phyloP scores from a whole-genome alignment of 2,329 filamentous ascomycete species.

The Trichoderma arundinaceum region DNA sequence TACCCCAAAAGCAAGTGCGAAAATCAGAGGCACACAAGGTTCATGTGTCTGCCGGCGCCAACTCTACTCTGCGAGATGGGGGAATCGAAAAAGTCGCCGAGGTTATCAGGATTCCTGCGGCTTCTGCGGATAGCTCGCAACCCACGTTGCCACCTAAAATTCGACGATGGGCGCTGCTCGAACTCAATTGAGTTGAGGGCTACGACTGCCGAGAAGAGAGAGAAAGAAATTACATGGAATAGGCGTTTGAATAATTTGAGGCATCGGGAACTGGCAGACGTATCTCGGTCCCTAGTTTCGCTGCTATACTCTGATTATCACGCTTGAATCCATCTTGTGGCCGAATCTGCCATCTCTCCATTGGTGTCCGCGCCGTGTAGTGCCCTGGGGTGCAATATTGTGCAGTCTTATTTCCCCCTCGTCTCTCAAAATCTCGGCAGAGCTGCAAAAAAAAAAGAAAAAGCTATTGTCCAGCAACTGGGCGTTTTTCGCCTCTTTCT shows the following conservation, averaged over 20 bases:
- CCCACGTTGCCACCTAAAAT: conserved; percentile 10
- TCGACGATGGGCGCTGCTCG: conserved; percentile 7
- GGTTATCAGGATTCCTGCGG: conserved; percentile 22
- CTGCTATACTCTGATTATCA: no score
- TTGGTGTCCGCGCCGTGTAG: background rate
- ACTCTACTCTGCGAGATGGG: conserved; percentile 19
- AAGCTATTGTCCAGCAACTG: background rate
- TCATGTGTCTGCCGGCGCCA: conserved; percentile 25
- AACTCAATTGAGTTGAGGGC: conserved; percentile 20
- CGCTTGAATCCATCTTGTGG: no score
- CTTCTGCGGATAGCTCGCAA: conserved; percentile 21
- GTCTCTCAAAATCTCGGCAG: background rate
- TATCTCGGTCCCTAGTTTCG: no score
- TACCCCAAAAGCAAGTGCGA: conserved; percentile 28
- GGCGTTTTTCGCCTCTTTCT: conserved; percentile 8
- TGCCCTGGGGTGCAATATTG: background rate
- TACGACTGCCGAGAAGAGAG: conserved; percentile 15
- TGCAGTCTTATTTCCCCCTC: background rate
- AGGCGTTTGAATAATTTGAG: no score
- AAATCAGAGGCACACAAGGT: conserved; percentile 2
- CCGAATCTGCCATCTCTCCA: background rate
- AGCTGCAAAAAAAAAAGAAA: background rate
- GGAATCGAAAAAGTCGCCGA: conserved; percentile 18
- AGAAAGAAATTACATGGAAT: background rate
- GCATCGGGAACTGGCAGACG: no score